Evolutionary conservation across 768 basidiomycete species (phyloP).

Genomic region (Lactifluus piperatus): DNA sequence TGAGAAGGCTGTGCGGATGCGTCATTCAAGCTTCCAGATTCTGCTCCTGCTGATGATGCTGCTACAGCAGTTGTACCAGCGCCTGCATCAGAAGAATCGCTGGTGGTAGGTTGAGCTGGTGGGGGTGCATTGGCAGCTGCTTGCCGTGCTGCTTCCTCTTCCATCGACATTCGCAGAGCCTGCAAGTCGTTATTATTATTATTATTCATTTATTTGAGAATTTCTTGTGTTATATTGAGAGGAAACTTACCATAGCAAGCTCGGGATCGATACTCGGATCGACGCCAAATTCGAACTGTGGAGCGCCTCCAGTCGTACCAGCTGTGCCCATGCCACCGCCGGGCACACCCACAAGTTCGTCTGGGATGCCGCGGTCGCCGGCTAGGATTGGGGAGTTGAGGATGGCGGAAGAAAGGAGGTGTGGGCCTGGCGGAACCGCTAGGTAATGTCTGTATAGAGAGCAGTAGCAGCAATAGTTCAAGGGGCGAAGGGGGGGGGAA

Average conservation of each 20-base stretch:
- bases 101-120: slow-evolving; percentile 23
- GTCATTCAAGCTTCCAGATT: slow-evolving; percentile 29
- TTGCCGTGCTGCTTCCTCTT: slow-evolving; percentile 83
- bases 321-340: slow-evolving; percentile 35
- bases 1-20: slow-evolving; percentile 23
- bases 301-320: slow-evolving; percentile 20
- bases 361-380: slow-evolving; percentile 67
- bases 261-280: slow-evolving; percentile 96
- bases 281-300: slow-evolving; percentile 74
- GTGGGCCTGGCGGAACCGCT: slow-evolving; percentile 64
- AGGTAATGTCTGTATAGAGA: slow-evolving; percentile 60
- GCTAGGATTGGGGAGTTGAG: slow-evolving; percentile 76
- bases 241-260: slow-evolving; percentile 73
- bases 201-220: no score
- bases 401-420: slow-evolving; percentile 77
- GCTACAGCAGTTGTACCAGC: no score
- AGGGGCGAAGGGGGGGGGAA: no score
- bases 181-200: no score
- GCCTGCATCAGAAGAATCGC: slow-evolving; percentile 30
- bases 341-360: slow-evolving; percentile 39
- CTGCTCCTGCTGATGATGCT: no score
- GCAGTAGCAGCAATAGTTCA: background rate
- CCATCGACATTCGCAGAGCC: slow-evolving; percentile 96
- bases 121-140: slow-evolving; percentile 35
- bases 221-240: no score